phyloP scores from a whole-genome alignment of 164 flowering plant species.

The Sextonia rubra region DNA sequence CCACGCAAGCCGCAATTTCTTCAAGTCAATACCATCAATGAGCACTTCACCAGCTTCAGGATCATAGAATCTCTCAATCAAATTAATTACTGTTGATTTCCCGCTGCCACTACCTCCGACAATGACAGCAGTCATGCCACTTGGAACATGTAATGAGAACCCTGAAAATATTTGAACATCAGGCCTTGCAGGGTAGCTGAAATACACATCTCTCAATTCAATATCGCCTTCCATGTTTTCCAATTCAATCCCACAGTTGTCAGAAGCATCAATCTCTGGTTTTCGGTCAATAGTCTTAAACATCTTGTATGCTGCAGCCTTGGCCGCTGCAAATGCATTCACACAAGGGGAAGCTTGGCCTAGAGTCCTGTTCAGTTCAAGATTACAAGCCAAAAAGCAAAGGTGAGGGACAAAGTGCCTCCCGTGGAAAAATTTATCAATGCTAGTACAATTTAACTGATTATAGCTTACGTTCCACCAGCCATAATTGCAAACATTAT shows the following conservation, averaged over 20 bases:
- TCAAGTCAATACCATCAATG: constrained; percentile 58
- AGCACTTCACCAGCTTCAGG: constrained; percentile 73
- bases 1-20: constrained; percentile 49
- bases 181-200: constrained; percentile 75
- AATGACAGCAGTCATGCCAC: constrained; percentile 69
- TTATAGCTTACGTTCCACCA: constrained; percentile 55
- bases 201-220: constrained; percentile 64
- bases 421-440: too few species aligned
- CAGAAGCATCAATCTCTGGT: constrained; percentile 51
- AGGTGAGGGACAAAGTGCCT: not conserved
- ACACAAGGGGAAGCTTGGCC: constrained; percentile 52
- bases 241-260: constrained; percentile 35
- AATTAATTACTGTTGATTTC: constrained; percentile 66
- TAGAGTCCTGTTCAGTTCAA: constrained; percentile 34
- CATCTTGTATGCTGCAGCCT: constrained; percentile 76
- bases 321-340: constrained; percentile 64
- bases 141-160: constrained; percentile 46
- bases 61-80: constrained; percentile 79
- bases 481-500: constrained; percentile 7
- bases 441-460: not conserved
- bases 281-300: constrained; percentile 59
- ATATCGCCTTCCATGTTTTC: constrained; percentile 63
- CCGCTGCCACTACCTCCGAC: constrained; percentile 92
- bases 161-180: constrained; percentile 65
- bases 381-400: not conserved